Evolutionary conservation across 2,329 filamentous ascomycete genomes (phyloP).

Genomic region (Hypocrella siamensis): DNA sequence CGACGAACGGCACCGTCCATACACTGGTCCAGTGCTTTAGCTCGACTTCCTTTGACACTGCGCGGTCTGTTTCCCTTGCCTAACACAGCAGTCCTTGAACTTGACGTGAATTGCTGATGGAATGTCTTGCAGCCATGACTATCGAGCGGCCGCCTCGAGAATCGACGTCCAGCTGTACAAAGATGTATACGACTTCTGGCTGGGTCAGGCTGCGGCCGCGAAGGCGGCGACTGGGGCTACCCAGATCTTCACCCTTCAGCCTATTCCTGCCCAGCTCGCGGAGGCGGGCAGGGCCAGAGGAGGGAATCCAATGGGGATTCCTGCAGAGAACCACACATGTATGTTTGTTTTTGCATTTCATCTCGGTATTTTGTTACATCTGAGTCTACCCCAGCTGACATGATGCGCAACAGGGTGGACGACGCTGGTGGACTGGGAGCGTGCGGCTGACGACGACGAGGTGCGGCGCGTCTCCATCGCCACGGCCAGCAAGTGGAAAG

Average conservation of each 20-base stretch:
- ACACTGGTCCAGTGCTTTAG: neutral
- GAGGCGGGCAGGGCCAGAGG: slow-evolving; percentile 20
- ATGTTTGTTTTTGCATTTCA: neutral
- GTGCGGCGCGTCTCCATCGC: slow-evolving; percentile 2
- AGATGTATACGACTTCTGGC: slow-evolving; percentile 2
- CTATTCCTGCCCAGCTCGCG: slow-evolving; percentile 5
- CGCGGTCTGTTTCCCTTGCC: neutral
- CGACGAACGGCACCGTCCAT: neutral
- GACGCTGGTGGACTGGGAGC: slow-evolving; percentile 4
- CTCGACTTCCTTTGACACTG: neutral
- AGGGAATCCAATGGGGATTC: slow-evolving; percentile 19
- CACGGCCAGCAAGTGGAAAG: neutral
- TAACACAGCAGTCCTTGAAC: neutral
- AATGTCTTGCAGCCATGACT: slow-evolving; percentile 1
- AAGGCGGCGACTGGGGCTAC: slow-evolving; percentile 1
- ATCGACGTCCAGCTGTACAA: slow-evolving; percentile 1
- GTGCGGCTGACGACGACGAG: slow-evolving; percentile 4
- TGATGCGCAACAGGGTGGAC: slow-evolving; percentile 8
- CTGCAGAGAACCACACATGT: slow-evolving; percentile 9
- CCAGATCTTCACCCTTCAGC: slow-evolving; percentile 3
- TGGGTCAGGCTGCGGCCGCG: neutral
- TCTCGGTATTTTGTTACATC: slow-evolving; percentile 3
- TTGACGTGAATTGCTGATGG: neutral
- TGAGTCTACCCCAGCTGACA: neutral
- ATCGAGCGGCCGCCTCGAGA: neutral